Base-by-base conservation (phyloP, 495 filamentous ascomycete genomes). In the Xylaria castorea region DNA sequence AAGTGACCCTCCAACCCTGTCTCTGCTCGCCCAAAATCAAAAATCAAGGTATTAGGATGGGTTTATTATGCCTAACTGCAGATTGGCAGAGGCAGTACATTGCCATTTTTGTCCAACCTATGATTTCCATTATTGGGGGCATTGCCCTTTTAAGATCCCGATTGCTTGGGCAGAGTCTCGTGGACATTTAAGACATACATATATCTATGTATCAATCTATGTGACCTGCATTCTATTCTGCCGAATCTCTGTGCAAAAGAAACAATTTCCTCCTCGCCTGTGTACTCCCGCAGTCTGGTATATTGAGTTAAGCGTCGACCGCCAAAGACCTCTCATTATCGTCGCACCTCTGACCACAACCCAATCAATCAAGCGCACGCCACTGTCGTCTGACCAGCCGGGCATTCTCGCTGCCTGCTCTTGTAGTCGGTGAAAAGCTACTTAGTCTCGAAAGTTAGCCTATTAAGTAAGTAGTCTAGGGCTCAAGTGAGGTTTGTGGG, bases 21-120 rank as follows among this genome's bases (percentile, higher is more conserved):
- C 64, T 30, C 30, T 36, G 14, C 30, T 20, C 18, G 64, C 20
- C 44, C 44, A 25, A 34, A 25, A n/a, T 25, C 3, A 30, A 38
- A 66, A 66, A 66, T 66, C 46, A 66, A 66, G 64, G 64, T 46
- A 53, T 22, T 30, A 68, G 50, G 34, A 51, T 27, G 66, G 66
- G 16, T 18, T 16, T 44, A 42, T 68, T 44, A 42, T 68, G 50
- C 50, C 65, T 30, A 40, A 68, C 36, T 40, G 34, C 65, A 57
- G 34, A 68, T 42, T 30, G 66, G 22, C 48, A 55, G 50, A 57
- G 34, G 34, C 66, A 38, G 18, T 18, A 67, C 30, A 53, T 55
- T 67, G 16, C 64, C 32, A n/a, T 22, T 34, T 7, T 14, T 67
- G 44, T 53, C 32, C 64, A 25, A 34, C 46, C 30, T 25, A 16